Evolutionary conservation across 2,329 filamentous ascomycete genomes (phyloP).

Genomic region (Cadophora sp.): DNA sequence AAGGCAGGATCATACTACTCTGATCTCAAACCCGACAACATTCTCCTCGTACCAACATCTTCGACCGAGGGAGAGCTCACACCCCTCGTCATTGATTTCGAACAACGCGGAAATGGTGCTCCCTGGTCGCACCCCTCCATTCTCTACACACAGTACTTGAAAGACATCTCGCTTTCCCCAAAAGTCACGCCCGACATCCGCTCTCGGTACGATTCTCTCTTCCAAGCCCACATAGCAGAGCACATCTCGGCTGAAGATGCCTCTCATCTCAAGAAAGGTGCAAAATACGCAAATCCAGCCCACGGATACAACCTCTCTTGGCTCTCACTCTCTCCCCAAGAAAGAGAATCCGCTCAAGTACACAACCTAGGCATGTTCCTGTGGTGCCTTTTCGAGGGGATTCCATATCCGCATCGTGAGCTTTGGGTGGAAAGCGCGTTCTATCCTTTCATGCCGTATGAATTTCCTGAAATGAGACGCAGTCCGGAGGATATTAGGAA

Average conservation of each 20-base stretch:
- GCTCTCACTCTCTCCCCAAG: not conserved
- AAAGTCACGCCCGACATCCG: not conserved
- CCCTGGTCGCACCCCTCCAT: not conserved
- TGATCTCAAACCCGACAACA: conserved; percentile 25
- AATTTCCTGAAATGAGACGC: not conserved
- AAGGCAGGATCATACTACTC: conserved; percentile 13
- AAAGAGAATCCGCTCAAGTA: conserved; percentile 8
- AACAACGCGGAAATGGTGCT: not conserved
- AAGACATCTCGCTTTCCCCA: not conserved
- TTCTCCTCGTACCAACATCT: not conserved
- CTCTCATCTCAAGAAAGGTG: not conserved
- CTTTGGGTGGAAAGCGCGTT: not conserved
- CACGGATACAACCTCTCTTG: conserved; percentile 14
- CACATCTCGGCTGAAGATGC: not conserved
- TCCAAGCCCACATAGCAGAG: not conserved
- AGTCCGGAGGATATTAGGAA: not conserved
- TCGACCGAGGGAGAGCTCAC: not conserved
- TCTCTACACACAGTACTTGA: not conserved
- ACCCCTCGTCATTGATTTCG: conserved; percentile 19
- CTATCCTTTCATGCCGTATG: not conserved
- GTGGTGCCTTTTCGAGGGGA: conserved; percentile 11
- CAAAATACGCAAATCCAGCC: not conserved
- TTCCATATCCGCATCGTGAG: not conserved
- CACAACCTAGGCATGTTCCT: not conserved
- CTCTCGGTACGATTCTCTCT: not conserved